These are phyloP conservation scores for Jacaranda copaia DNA, from an alignment of 257 asterid genomes.

Conservation along the genomic window DNA sequence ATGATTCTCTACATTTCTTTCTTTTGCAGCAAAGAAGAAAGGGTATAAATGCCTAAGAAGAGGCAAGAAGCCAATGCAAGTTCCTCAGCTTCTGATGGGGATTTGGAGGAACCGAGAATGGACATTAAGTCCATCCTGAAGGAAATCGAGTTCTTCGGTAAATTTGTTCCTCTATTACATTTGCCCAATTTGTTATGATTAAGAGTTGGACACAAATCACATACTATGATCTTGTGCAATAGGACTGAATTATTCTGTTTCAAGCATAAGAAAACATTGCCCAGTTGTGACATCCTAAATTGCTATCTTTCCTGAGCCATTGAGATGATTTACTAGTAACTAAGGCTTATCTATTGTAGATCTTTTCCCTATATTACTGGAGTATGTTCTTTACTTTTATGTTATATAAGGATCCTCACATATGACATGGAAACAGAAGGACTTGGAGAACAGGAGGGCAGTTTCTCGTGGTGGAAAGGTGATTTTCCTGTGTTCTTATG, in stretches of 20 bases:
- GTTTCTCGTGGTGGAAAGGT: slow-evolving; percentile 88
- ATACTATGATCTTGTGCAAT: not conserved
- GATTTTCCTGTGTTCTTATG: not conserved
- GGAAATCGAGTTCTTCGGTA: slow-evolving; percentile 71
- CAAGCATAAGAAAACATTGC: not conserved
- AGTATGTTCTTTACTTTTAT: not conserved
- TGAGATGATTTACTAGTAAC: not conserved
- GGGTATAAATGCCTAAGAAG: slow-evolving; percentile 37
- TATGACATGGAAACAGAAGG: slow-evolving; percentile 85
- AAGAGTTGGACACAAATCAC: not conserved
- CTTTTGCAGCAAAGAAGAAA: slow-evolving; percentile 23
- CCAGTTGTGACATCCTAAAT: not conserved
- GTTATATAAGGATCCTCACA: slow-evolving; percentile 54
- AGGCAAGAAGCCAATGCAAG: slow-evolving; percentile 36
- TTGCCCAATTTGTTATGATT: too few species aligned
- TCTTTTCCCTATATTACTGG: not conserved
- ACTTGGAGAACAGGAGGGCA: slow-evolving; percentile 60
- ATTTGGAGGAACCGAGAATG: slow-evolving; percentile 29
- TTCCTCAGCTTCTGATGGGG: slow-evolving; percentile 42
- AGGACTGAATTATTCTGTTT: not conserved
- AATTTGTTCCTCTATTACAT: too few species aligned
- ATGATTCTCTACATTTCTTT: not conserved
- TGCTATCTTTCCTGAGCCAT: not conserved
- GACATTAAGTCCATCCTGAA: slow-evolving; percentile 38
- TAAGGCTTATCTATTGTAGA: not conserved